These are phyloP conservation scores for Arbutus unedo DNA, from an alignment of 148 eudicot genomes.

Conservation along the genomic window DNA sequence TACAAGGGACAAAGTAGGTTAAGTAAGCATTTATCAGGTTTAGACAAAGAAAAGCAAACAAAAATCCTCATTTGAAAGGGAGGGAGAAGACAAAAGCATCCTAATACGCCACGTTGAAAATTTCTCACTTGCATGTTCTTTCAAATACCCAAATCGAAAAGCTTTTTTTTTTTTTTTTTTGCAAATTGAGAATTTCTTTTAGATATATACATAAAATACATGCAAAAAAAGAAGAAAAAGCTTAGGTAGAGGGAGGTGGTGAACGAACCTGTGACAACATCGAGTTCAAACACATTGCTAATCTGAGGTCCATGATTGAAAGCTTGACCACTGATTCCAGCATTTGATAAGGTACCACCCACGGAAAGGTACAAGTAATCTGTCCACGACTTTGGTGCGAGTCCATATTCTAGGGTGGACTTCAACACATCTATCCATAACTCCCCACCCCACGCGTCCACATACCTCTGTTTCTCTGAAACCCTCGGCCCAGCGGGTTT, in stretches of 20 bases:
- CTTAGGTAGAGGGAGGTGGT: background rate
- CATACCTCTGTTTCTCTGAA: conserved; percentile 42
- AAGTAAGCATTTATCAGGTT: too few relatives aligned
- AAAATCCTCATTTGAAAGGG: too few relatives aligned
- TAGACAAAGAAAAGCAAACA: too few relatives aligned
- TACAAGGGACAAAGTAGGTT: too few relatives aligned
- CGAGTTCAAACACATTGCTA: conserved; percentile 65
- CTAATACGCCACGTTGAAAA: too few relatives aligned
- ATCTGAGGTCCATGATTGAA: conserved; percentile 94
- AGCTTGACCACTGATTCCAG: conserved; percentile 97
- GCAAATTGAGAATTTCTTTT: too few relatives aligned
- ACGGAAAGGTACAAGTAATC: conserved; percentile 92
- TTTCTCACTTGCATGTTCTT: too few relatives aligned
- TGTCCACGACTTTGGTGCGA: conserved; percentile 90
- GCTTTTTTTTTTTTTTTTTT: too few relatives aligned
- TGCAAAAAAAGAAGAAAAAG: too few relatives aligned
- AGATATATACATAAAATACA: too few relatives aligned
- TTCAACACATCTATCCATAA: conserved; percentile 85
- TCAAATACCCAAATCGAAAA: too few relatives aligned
- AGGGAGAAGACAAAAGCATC: too few relatives aligned
- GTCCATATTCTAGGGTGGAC: conserved; percentile 69
- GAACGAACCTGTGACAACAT: conserved; percentile 73
- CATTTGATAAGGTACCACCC: conserved; percentile 93
- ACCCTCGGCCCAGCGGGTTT: conserved; percentile 28
- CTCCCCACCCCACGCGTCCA: conserved; percentile 94